Evolutionary conservation across 768 basidiomycete species (phyloP), one percentile per base, ranked within the genome.

Genomic region (Holtermanniella nyarrowii): DNA sequence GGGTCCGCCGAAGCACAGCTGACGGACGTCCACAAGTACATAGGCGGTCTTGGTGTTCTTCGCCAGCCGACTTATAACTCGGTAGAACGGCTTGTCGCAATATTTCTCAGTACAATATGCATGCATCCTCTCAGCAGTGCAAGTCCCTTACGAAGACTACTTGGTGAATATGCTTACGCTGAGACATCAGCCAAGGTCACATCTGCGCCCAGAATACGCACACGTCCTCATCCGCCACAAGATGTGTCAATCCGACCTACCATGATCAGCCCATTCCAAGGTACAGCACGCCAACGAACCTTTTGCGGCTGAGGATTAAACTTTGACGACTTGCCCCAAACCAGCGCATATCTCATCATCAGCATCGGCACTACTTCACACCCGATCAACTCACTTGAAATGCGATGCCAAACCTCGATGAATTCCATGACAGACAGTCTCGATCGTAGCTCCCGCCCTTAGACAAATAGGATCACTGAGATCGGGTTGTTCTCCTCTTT

Each of bases 301-400:
- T 95, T 95, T 72, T 95, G 90, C 2, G 89, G 88, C 62, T 95
- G 86, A 3, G 89, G 89, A 40, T 82, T 76, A 71, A 95, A 95
- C 72, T 90, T 91, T 65, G 87, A 89, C 23, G 88, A 91, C 70
- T 87, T 88, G 1, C 90, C 90, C 89, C 91, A 99, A 47, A 97
- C 86, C 52, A 96, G 81, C 7, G 82, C 90, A 72, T 93, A 95
- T 50, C 67, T 69, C 40, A 25, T 21, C 5, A 26, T 26, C 31
- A 49, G 22, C 24, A 11, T 48, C 10, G 21, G 26, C 13, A 4
- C 42, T 23, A 10, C 20, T 24, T 44, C 20, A 10, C 26, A 26
- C 2, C 14, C 14, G 51, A 21, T 45, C 11, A 20, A 49, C 64
- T 58, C 48, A 69, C 55, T 87, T 84, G 77, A 96, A 95, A 66